These are phyloP conservation scores for Penicillium subrubescens DNA, from an alignment of 495 filamentous ascomycete species.

Conservation along the genomic window DNA sequence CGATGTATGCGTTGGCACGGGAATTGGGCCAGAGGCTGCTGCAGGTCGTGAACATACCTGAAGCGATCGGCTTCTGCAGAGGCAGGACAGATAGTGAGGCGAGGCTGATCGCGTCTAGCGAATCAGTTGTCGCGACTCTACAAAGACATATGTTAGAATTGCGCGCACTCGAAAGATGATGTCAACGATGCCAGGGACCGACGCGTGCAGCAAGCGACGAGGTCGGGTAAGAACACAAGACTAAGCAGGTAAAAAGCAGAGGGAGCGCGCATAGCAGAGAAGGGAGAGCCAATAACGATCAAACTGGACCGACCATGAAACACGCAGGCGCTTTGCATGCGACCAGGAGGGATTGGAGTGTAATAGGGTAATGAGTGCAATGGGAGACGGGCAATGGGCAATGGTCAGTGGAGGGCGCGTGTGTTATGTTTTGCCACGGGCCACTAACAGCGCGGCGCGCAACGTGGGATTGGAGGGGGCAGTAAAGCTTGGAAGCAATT, in stretches of 20 bases:
- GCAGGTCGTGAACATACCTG: constrained; percentile 48
- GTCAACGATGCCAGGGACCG: constrained; percentile 24
- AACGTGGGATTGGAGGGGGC: constrained; percentile 31
- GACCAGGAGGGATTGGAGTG: background rate
- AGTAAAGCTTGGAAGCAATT: constrained; percentile 9
- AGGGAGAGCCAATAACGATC: constrained; percentile 16
- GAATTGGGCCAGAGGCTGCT: constrained; percentile 31
- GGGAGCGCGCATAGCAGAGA: constrained; percentile 14
- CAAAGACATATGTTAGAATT: constrained; percentile 20
- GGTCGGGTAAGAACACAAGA: constrained; percentile 19
- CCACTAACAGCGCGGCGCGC: constrained; percentile 23
- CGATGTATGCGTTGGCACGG: constrained; percentile 55
- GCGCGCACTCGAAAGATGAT: constrained; percentile 21
- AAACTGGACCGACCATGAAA: constrained; percentile 9
- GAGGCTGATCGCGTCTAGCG: constrained; percentile 17
- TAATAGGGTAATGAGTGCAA: background rate
- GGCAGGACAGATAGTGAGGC: constrained; percentile 24
- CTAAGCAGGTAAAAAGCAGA: constrained; percentile 3
- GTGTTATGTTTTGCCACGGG: constrained; percentile 33
- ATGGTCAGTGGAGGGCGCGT: constrained; percentile 11
- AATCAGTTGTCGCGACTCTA: constrained; percentile 22
- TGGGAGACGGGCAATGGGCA: background rate
- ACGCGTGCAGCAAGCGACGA: constrained; percentile 10
- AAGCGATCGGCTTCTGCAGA: constrained; percentile 42
- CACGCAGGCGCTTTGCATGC: constrained; percentile 23